Evolutionary conservation across 2,329 filamentous ascomycete species (phyloP).

Genomic region (Didymella keratinophila): DNA sequence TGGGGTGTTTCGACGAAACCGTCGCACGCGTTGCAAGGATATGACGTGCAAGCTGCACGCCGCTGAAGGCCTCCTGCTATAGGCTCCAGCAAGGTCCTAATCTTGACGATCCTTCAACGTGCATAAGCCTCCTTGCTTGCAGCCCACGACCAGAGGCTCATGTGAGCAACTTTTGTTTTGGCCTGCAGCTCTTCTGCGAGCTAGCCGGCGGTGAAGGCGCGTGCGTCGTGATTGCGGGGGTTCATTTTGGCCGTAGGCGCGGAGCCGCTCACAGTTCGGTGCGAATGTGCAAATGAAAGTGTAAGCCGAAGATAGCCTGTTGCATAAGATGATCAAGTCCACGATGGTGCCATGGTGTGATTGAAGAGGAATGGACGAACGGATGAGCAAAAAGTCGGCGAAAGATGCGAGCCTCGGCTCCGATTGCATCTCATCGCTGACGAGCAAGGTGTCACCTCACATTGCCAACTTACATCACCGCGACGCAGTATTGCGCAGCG

Average conservation of each 20-base stretch:
- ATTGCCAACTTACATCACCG: not conserved
- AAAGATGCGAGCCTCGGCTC: constrained; percentile 17
- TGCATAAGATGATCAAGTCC: constrained; percentile 14
- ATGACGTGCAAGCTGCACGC: constrained; percentile 30
- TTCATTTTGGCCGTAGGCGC: constrained; percentile 17
- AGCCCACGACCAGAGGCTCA: constrained; percentile 8
- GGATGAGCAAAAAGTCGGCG: constrained; percentile 20
- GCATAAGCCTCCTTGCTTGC: constrained; percentile 26
- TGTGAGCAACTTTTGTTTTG: constrained; percentile 17
- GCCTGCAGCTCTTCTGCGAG: constrained; percentile 20
- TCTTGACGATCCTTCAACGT: constrained; percentile 16
- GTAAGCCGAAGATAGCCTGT: constrained; percentile 46
- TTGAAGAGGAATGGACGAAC: constrained; percentile 20
- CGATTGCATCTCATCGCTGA: constrained; percentile 13
- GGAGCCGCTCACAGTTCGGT: constrained; percentile 3
- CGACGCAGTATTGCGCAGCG: not conserved
- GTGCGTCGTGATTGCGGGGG: constrained; percentile 36
- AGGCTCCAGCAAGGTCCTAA: constrained; percentile 20
- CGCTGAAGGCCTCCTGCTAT: constrained; percentile 21
- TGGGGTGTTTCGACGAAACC: constrained; percentile 28
- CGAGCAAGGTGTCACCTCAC: not conserved
- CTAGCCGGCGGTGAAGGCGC: constrained; percentile 35
- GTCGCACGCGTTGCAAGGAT: constrained; percentile 28
- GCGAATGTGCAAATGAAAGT: constrained; percentile 5
- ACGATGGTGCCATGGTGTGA: constrained; percentile 33